A percentile compares a stretch with the other conserved stretches of the same genome.
Conservation (phyloP, 495 filamentous ascomycete species). For the Mycothermus thermophilus region DNA sequence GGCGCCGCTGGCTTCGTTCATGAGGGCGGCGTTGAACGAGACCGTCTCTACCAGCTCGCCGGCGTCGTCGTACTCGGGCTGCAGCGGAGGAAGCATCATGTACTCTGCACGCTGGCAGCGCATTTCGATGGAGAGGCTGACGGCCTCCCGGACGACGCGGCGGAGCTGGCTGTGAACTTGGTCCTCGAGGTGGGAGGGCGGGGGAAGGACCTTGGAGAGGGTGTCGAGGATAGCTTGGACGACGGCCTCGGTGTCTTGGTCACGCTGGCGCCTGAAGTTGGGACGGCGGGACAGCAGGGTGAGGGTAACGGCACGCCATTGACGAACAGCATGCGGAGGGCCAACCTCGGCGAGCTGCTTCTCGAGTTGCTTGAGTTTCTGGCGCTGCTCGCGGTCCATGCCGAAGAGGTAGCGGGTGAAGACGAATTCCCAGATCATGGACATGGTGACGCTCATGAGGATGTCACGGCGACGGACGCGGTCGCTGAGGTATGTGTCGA, state of each 20-base stretch:
- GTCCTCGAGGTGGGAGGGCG: conserved; percentile 55
- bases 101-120: conserved; percentile 89
- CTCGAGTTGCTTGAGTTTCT: conserved; percentile 89
- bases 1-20: conserved; percentile 79
- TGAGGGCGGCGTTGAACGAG: conserved; percentile 69
- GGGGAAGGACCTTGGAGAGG: conserved; percentile 65
- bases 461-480: conserved; percentile 77
- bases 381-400: conserved; percentile 92
- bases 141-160: conserved; percentile 69
- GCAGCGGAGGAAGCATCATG: conserved; percentile 92
- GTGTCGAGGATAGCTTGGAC: conserved; percentile 72
- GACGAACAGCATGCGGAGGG: conserved; percentile 65
- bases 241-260: conserved; percentile 78
- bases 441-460: conserved; percentile 95
- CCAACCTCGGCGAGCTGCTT: conserved; percentile 82
- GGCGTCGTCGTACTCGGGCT: conserved; percentile 85
- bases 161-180: conserved; percentile 69
- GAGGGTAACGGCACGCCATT: conserved; percentile 90
- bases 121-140: conserved; percentile 87
- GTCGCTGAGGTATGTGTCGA: conserved; percentile 71
- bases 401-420: conserved; percentile 97
- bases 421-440: conserved; percentile 94
- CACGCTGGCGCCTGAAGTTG: conserved; percentile 58
- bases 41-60: conserved; percentile 71
- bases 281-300: conserved; percentile 69